phyloP scores from a whole-genome alignment of 1,284 basidiomycete species.

The Apiotrichum porosum region DNA sequence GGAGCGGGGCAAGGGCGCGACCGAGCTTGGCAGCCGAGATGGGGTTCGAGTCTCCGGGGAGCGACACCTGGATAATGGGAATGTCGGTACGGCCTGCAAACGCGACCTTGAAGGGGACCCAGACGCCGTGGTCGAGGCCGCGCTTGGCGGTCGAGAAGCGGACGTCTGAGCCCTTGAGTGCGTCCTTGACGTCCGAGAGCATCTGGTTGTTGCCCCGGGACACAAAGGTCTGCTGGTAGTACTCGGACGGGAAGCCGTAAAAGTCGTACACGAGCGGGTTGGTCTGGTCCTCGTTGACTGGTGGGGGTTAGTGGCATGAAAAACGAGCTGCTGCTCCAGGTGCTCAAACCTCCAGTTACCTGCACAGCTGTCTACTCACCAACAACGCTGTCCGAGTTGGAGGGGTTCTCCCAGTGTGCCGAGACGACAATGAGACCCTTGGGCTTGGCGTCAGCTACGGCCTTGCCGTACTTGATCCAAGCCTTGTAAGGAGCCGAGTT shows the following conservation, averaged over 20 bases:
- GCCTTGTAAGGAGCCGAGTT: conserved; percentile 44
- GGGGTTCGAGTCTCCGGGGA: conserved; percentile 43
- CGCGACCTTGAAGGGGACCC: conserved; percentile 49
- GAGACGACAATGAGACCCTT: conserved; percentile 49
- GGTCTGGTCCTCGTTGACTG: conserved; percentile 42
- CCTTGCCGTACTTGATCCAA: conserved; percentile 46
- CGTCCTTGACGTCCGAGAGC: conserved; percentile 28
- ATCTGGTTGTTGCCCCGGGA: conserved; percentile 26
- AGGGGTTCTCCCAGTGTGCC: conserved; percentile 51
- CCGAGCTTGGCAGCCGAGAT: conserved; percentile 46
- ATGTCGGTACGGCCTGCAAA: conserved; percentile 39
- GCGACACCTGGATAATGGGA: conserved; percentile 49
- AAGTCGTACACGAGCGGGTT: conserved; percentile 52
- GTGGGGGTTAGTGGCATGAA: too few species aligned
- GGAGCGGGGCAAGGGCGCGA: conserved; percentile 39
- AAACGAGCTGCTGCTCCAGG: too few species aligned
- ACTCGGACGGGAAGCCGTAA: conserved; percentile 48
- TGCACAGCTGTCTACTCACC: conserved; percentile 17
- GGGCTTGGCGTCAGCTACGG: conserved; percentile 32
- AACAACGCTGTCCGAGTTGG: conserved; percentile 18
- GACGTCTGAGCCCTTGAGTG: conserved; percentile 33
- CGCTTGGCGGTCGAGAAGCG: conserved; percentile 28
- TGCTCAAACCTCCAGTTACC: neutral
- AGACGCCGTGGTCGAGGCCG: conserved; percentile 52
- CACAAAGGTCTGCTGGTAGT: conserved; percentile 47